Base-by-base conservation (phyloP, 495 filamentous ascomycete species). In the Lepraria neglecta region DNA sequence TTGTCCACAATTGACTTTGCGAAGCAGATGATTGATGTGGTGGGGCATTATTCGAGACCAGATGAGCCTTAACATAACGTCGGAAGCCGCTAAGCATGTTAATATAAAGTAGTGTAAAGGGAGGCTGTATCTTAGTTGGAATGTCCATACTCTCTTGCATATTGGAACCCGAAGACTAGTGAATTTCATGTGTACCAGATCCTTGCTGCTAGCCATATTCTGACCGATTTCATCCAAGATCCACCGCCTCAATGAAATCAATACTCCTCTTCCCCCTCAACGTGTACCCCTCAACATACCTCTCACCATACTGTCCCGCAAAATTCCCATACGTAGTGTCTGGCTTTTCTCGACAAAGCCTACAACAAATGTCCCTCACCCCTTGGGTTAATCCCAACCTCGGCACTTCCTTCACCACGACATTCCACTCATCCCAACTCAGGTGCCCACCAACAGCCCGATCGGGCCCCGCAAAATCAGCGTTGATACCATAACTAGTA, bases 321-420 rank as follows among this genome's bases (percentile, higher is more conserved):
- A 77, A 72, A 58, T 78, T 82, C 59, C 79, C 74, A 65, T 77
- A 80, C 12, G 80, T 82, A 4, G 77, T 77, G 33, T 70, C 69
- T 6, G 79, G 78, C 68, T 82, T 82, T 6, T 47, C 68, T 7
- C 64, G 64, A 60, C 77, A 82, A 27, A 83, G 61, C 1, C 70
- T 69, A 61, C 73, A 78, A 63, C 78, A 62, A 15, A 77, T 69
- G 12, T 70, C 65, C 47, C 65, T 75, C 1, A 78, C 11, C 1
- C 59, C 66, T 1, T 72, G 70, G 24, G 64, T 70, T 24, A 80
- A 76, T 1, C 70, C 72, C 28, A 63, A 46, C 3, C 75, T 48
- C 9, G 78, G 79, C 53, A 73, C 76, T 45, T 59, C 73, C 19
- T 55, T 35, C 6, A 73, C 61, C 33, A 81, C 64, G 1, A 47